These are phyloP conservation scores for Fallopia convolvulus DNA, from an alignment of 148 eudicot species.

Conservation along the genomic window DNA sequence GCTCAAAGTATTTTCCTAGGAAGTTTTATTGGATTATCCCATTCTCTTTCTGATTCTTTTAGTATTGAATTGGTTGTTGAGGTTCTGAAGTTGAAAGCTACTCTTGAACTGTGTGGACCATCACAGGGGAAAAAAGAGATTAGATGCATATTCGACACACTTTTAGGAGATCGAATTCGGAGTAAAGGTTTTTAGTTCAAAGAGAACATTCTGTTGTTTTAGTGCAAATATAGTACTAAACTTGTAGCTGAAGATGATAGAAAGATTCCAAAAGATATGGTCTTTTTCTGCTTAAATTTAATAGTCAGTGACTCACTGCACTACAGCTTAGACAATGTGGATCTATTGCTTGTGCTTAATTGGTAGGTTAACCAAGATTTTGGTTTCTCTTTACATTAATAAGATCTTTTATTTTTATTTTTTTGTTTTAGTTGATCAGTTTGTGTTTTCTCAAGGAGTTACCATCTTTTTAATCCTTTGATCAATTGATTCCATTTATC, in stretches of 20 bases:
- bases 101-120: neutral
- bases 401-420: neutral
- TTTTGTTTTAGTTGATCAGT: neutral
- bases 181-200: neutral
- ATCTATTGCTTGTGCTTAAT: neutral
- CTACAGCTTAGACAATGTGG: neutral
- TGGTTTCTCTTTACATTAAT: neutral
- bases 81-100: neutral
- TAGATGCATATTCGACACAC: neutral
- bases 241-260: neutral
- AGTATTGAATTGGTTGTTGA: neutral
- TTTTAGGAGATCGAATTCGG: neutral
- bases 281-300: neutral
- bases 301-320: neutral
- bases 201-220: neutral
- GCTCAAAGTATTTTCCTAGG: neutral
- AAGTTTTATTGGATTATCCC: neutral
- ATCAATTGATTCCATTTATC: neutral
- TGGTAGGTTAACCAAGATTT: neutral
- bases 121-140: neutral
- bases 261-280: neutral
- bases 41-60: neutral
- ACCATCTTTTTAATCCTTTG: neutral
- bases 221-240: neutral
- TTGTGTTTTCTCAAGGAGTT: neutral